Evolutionary conservation across 23 red algal species (phyloP).

Genomic region (Gracilaria domingensis): DNA sequence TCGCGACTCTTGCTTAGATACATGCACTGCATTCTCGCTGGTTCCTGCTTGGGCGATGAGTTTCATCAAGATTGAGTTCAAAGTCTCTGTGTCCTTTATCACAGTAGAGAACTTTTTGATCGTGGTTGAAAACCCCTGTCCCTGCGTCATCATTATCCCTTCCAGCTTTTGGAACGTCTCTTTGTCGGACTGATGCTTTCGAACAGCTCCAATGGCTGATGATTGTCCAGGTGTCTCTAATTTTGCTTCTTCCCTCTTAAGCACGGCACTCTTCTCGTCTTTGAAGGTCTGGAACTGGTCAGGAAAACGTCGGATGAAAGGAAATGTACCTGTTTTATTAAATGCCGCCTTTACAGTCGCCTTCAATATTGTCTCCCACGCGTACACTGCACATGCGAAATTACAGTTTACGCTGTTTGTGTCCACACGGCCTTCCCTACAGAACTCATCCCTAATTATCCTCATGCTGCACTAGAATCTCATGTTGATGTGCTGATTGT

Average conservation of each 20-base stretch:
- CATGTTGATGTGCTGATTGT: slow-evolving; percentile 43
- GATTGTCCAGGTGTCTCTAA: neutral
- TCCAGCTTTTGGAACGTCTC: neutral
- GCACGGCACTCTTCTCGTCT: neutral
- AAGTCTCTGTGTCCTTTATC: neutral
- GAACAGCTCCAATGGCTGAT: neutral
- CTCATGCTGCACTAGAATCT: slow-evolving; percentile 17
- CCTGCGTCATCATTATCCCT: neutral
- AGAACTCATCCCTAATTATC: slow-evolving; percentile 21
- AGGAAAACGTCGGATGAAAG: slow-evolving; percentile 24
- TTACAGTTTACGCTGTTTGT: too few species aligned
- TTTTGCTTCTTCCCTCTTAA: neutral
- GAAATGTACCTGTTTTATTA: too few species aligned
- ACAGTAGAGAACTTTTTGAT: neutral
- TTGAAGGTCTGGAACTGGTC: slow-evolving; percentile 7
- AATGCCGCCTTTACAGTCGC: too few species aligned
- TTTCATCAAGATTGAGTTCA: too few species aligned
- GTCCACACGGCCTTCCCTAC: too few species aligned
- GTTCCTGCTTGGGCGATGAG: too few species aligned
- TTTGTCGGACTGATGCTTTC: neutral
- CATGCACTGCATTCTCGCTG: neutral
- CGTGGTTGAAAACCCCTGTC: neutral
- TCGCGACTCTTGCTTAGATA: neutral
- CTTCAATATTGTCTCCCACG: too few species aligned
- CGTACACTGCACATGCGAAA: too few species aligned